Base-by-base conservation (phyloP, 2,329 filamentous ascomycete genomes). In the Ophiocordyceps camponoti-floridani region DNA sequence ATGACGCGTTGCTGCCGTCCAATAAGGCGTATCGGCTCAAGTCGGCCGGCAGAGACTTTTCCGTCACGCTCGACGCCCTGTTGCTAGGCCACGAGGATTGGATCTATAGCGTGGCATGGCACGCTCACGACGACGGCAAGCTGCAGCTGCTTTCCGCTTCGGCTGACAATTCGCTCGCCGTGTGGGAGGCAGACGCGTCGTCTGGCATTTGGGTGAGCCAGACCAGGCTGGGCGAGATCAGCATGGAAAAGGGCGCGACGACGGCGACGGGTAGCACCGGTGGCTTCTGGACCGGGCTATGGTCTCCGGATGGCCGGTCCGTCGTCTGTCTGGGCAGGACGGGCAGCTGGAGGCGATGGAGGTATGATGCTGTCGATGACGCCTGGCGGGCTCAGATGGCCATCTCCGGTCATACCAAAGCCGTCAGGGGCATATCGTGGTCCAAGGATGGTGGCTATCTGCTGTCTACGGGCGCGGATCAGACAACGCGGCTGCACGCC, bases 31-130 rank as follows among this genome's bases (percentile, higher is more conserved):
- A 96, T 58, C 74, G 75, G 45, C 77, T 98, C 47, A 72, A 74
- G 40, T 70, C 75, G 2, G 67, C 64, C 0, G 68, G 63, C 1
- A 68, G 66, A 4, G 79, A 81, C 51, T 89, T 84, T 60, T 84
- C 82, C 7, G 70, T 94, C 46, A 94, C 87, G 0, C 96, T 98
- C 52, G 91, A 98, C 60, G 91, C 91, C 1, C 68, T 98, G 3
- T 72, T 98, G 6, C 74, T 98, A 3, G 91, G 91, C 9, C 91
- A 98, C 56, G 91, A 98, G 58, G 91, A 98, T 56, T 98, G 91
- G 91, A 89, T 98, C 46, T 96, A 94, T 62, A 93, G 84, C 46
- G 80, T 84, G 2, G 69, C 71, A 45, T 95, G 88, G 88, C 72
- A 74, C 47, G 68, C 69, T 7, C 59, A 66, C 40, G 55, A 62